Evolutionary conservation across 2,329 filamentous ascomycete species (phyloP).

Genomic region (Orbilia quercus): DNA sequence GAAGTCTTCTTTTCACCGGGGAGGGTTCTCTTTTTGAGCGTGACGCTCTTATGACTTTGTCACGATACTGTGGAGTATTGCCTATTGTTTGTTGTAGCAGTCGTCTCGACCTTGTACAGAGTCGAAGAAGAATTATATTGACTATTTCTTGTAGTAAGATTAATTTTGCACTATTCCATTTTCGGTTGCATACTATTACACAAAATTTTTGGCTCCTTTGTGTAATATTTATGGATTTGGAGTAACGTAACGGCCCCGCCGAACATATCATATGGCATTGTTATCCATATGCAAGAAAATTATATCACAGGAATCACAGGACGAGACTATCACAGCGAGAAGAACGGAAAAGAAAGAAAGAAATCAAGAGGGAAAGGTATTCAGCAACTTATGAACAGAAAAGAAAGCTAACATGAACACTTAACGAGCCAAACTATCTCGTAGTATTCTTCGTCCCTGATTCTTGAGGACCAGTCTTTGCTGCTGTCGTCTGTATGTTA

Average conservation of each 20-base stretch:
- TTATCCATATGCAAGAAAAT: background rate
- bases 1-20: no score
- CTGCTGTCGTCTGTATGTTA: slow-evolving; percentile 69
- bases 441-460: slow-evolving; percentile 41
- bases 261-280: no score
- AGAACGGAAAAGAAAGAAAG: background rate
- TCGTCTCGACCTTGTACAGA: background rate
- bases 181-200: no score
- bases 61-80: background rate
- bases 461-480: slow-evolving; percentile 57
- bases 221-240: no score
- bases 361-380: background rate
- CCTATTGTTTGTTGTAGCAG: background rate
- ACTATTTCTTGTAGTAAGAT: no score
- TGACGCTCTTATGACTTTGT: background rate
- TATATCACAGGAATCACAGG: background rate
- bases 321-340: background rate
- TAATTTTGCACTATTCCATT: no score
- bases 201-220: no score
- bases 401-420: no score
- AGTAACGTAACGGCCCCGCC: no score
- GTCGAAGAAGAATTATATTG: no score
- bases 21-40: no score
- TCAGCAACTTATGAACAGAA: no score
- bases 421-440: slow-evolving; percentile 21